Evolutionary conservation across 2,329 filamentous ascomycete genomes (phyloP).

Genomic region (Epichloe glyceriae): DNA sequence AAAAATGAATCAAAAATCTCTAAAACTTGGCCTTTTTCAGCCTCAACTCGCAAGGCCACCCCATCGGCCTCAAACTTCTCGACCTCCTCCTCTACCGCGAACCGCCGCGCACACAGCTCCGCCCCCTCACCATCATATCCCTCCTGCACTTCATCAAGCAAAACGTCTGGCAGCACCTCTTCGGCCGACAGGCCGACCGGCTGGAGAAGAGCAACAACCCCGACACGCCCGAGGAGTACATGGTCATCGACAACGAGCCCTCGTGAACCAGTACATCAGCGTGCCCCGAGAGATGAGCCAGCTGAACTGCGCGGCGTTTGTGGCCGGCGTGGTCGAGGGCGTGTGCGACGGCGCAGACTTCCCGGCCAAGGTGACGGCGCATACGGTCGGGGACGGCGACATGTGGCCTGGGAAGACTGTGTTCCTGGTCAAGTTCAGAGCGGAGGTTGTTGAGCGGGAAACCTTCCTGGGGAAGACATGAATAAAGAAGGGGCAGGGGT

Average conservation of each 20-base stretch:
- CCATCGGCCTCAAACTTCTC: slow-evolving; percentile 84
- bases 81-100: slow-evolving; percentile 87
- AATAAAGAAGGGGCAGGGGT: background rate
- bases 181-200: slow-evolving; percentile 78
- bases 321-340: slow-evolving; percentile 89
- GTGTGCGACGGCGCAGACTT: slow-evolving; percentile 90
- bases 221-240: slow-evolving; percentile 85
- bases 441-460: slow-evolving; percentile 87
- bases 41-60: slow-evolving; percentile 82
- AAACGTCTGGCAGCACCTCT: slow-evolving; percentile 83
- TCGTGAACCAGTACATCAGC: slow-evolving; percentile 88
- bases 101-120: slow-evolving; percentile 53
- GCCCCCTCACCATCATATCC: slow-evolving; percentile 77
- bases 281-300: slow-evolving; percentile 92
- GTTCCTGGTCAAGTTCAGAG: slow-evolving; percentile 83
- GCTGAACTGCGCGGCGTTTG: slow-evolving; percentile 91
- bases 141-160: slow-evolving; percentile 94
- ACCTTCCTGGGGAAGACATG: slow-evolving; percentile 54
- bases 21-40: slow-evolving; percentile 27
- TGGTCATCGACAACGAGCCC: slow-evolving; percentile 98
- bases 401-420: slow-evolving; percentile 97
- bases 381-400: slow-evolving; percentile 60
- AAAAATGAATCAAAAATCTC: background rate
- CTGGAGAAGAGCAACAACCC: slow-evolving; percentile 79
- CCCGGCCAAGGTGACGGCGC: slow-evolving; percentile 77